Percentiles rank a stretch among this genome's conserved stretches.
phyloP scores from a whole-genome alignment of 345 rosid genomes.

The Hypericum perforatum region DNA sequence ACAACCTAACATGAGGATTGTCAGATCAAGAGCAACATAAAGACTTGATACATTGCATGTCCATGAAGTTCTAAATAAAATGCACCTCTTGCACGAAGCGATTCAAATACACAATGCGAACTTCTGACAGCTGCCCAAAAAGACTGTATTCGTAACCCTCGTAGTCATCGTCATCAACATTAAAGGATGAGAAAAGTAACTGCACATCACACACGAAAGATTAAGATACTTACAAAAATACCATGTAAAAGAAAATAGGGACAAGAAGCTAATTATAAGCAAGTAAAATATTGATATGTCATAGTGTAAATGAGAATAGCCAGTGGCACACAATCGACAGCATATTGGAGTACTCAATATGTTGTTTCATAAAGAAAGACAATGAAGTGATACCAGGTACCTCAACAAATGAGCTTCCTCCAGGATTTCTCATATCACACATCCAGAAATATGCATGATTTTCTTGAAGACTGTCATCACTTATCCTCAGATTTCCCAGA shows the following conservation, averaged over 20 bases:
- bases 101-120: constrained; percentile 82
- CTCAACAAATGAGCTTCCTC: constrained; percentile 96
- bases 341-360: too few relatives aligned
- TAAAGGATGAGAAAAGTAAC: constrained; percentile 84
- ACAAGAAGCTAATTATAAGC: neutral
- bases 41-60: neutral
- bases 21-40: constrained; percentile 11
- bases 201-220: constrained; percentile 17
- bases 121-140: constrained; percentile 93
- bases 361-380: neutral
- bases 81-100: constrained; percentile 97
- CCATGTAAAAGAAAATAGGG: constrained; percentile 3
- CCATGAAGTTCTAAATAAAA: neutral
- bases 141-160: constrained; percentile 84
- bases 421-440: constrained; percentile 97
- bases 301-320: too few relatives aligned
- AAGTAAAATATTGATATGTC: too few relatives aligned
- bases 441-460: constrained; percentile 86
- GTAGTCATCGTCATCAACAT: constrained; percentile 70
- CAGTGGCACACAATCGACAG: too few relatives aligned
- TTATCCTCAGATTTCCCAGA: constrained; percentile 85
- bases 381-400: constrained; percentile 19
- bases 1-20: constrained; percentile 44
- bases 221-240: constrained; percentile 9
- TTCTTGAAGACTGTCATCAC: constrained; percentile 86